Conservation (phyloP, 2,329 filamentous ascomycete species). For the Cladosporium velox region DNA sequence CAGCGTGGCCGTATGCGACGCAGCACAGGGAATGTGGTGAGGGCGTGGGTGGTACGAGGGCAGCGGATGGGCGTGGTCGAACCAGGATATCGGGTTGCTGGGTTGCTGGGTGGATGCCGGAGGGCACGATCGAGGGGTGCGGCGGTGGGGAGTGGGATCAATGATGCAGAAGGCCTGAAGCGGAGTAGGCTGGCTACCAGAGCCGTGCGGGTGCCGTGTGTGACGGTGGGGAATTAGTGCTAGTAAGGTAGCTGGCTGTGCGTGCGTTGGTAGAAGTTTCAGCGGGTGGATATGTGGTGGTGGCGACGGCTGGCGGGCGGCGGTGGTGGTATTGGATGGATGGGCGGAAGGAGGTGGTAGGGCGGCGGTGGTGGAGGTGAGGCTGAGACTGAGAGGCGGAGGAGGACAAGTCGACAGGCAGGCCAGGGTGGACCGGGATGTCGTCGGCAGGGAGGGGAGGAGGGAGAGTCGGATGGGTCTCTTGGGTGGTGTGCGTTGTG, state of each 20-base stretch:
- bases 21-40: slow-evolving; percentile 1
- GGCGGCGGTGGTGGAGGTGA: not conserved
- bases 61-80: not conserved
- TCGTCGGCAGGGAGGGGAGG: slow-evolving; percentile 1
- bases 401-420: not conserved
- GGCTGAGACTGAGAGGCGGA: not conserved
- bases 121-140: slow-evolving; percentile 5
- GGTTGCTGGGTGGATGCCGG: slow-evolving; percentile 4
- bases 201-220: slow-evolving; percentile 13
- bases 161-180: slow-evolving; percentile 15
- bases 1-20: slow-evolving; percentile 16
- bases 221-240: not conserved
- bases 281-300: not conserved
- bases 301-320: not conserved
- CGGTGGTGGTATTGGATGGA: not conserved
- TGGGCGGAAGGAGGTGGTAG: not conserved
- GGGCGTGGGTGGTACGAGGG: slow-evolving; percentile 7
- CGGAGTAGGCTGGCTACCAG: slow-evolving; percentile 16
- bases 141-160: slow-evolving; percentile 3
- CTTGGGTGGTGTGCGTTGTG: not conserved
- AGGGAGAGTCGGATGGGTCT: not conserved
- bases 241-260: not conserved
- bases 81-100: slow-evolving; percentile 13
- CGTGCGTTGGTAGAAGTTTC: not conserved
- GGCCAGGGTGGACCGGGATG: not conserved